Conservation (phyloP, 2,329 filamentous ascomycete species). For the Incumbomyces delicatus region DNA sequence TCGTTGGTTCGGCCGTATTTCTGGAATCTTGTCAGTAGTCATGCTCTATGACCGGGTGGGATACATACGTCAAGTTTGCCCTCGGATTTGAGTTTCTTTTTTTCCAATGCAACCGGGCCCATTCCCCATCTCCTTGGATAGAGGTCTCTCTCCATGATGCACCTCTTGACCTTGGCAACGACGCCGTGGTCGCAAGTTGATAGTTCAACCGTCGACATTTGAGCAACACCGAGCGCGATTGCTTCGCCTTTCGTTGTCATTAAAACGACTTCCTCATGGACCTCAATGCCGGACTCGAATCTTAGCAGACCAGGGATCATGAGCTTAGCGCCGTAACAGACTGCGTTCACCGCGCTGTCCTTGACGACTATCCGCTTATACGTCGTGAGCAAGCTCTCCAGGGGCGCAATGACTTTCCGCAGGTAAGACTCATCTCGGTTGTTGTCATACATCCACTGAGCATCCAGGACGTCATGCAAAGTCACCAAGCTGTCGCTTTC, state of each 20-base stretch:
- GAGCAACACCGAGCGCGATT: constrained; percentile 88
- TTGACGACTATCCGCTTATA: constrained; percentile 99
- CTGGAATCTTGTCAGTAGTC: constrained; percentile 33
- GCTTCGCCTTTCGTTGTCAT: constrained; percentile 99
- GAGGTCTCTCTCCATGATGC: constrained; percentile 98
- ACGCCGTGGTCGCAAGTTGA: constrained; percentile 95
- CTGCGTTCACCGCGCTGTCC: constrained; percentile 90
- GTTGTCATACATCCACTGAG: constrained; percentile 94
- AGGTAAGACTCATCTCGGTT: constrained; percentile 89
- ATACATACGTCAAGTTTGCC: constrained; percentile 76
- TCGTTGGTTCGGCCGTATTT: constrained; percentile 94
- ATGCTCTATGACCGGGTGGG: not conserved
- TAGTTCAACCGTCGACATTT: constrained; percentile 97
- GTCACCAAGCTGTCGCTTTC: constrained; percentile 84
- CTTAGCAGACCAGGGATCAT: constrained; percentile 95
- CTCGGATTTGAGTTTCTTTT: constrained; percentile 99
- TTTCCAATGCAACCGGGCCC: constrained; percentile 84
- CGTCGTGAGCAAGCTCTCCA: constrained; percentile 81
- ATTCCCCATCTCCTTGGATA: constrained; percentile 96
- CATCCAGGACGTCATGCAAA: constrained; percentile 88
- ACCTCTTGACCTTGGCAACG: constrained; percentile 97
- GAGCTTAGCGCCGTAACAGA: constrained; percentile 97
- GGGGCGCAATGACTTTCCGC: constrained; percentile 78
- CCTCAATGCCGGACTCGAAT: constrained; percentile 85
- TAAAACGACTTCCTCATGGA: constrained; percentile 90